Base-by-base conservation (phyloP, 805 yeast species). In the Nakazawaea holstii region DNA sequence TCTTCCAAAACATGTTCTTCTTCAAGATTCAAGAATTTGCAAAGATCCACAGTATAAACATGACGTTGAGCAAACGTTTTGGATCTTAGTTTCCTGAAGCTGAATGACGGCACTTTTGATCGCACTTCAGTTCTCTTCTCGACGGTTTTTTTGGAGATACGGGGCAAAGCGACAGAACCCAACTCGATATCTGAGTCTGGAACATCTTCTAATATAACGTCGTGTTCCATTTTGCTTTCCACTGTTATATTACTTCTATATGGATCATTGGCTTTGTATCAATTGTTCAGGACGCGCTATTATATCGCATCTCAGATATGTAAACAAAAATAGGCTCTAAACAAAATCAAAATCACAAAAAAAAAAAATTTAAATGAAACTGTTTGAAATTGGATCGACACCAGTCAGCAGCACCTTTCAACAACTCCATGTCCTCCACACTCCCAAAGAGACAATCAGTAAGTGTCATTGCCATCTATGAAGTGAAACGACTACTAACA, bases 1-100 rank as follows among this genome's bases (percentile, higher is more conserved):
- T 35, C n/a, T 30, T 65, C 63, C 24, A 67, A 48, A 8, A 61
- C 56, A 1, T 50, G 26, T 31, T 53, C 53, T 1, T 62, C 35
- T 3, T 66, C 57, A 8, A 67, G 48, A 20, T 53, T 54, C 20
- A 67, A 49, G 43, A 60, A 64, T 24, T 58, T 64, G 0, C 69
- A 64, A 1, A 67, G 55, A 49, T 64, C 64, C 1, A 62, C 61
- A 0, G 68, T 64, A 45, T 59, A 66, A 8, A 62, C 63, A 49
- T 67, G 69, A 8, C 66, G 51, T 42, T 65, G 67, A 24, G 56
- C 47, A 41, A 65, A 67, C 2, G 50, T 42, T 26, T 50, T 41
- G 11, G 39, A 17, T 20, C 54, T 35, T 17, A 51, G 39, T 17
- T 35, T 31, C 11, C 41, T 29, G 30, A 27, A 37, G 26, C 37